These are phyloP conservation scores for Phylloporus sp. DNA, from an alignment of 1,284 basidiomycete species.

Conservation along the genomic window DNA sequence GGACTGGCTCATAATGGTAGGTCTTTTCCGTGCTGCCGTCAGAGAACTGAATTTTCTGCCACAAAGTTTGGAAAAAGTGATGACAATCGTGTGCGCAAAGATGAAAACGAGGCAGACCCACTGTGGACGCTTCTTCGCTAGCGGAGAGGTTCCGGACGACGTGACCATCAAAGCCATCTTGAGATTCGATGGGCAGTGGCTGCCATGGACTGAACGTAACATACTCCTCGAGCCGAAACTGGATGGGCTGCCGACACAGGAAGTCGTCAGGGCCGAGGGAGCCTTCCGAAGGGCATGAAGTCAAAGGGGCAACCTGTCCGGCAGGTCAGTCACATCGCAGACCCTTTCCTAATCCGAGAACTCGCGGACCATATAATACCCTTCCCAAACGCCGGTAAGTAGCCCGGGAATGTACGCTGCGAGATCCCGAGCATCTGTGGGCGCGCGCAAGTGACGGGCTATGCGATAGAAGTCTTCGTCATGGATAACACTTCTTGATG, in stretches of 20 bases:
- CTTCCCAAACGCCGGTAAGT: conserved; percentile 61
- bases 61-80: not conserved
- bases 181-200: conserved; percentile 33
- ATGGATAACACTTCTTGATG: conserved; percentile 40
- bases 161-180: conserved; percentile 31
- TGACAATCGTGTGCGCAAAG: conserved; percentile 31
- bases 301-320: conserved; percentile 33
- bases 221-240: conserved; percentile 38
- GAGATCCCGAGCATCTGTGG: conserved; percentile 32
- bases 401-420: conserved; percentile 43
- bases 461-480: conserved; percentile 48
- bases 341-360: conserved; percentile 20
- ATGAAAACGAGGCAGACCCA: conserved; percentile 21
- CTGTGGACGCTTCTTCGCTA: conserved; percentile 31
- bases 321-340: conserved; percentile 22
- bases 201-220: conserved; percentile 36
- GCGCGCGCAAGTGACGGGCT: conserved; percentile 27
- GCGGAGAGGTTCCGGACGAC: conserved; percentile 24
- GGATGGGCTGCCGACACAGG: conserved; percentile 39
- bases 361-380: conserved; percentile 52
- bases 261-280: conserved; percentile 26
- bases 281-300: conserved; percentile 19
- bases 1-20: conserved; percentile 40
- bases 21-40: conserved; percentile 31
- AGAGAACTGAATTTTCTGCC: conserved; percentile 33